Evolutionary conservation across 73 alveolate genomes (phyloP), one percentile per base, ranked within the genome.

Genomic region (Blepharisma japonicum): DNA sequence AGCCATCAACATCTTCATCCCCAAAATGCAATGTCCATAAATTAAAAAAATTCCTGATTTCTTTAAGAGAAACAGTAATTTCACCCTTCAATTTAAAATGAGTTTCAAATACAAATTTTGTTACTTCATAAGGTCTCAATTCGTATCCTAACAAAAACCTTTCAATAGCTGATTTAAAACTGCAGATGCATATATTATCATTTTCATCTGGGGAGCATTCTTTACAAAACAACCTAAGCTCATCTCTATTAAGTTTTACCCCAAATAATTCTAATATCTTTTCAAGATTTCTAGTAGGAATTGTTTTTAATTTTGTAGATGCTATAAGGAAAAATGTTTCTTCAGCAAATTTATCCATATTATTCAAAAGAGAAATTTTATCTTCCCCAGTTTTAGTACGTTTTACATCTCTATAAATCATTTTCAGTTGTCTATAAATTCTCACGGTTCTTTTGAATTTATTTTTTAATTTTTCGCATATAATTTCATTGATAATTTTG

Each of bases 161-260:
- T 61, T 61, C 74, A 61, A 61, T 61, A 61, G 74, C 74, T 14
- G 23, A 14, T 25, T 14, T 18, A 61, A 61, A 61, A 8, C 48
- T 39, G 14, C 50, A 18, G 39, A 61, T 14, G 23, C 14, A 14
- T 18, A 61, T 25, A 25, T 14, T 14, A 25, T 61, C 23, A 20
- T 61, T 39, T 39, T 61, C 23, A 61, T 61, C 74, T 2, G 74
- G 74, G 4, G 74, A 61, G 46, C 74, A 61, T 61, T 61, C 74
- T 25, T 61, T 61, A 18, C 47, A n/a, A 61, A 61, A 61, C 39
- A 61, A 39, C 48, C 74, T 61, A 20, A 61, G 47, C 46, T 61
- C 74, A 61, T 61, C 74, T 5, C 23, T 39, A 61, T 25, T 61
- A 2, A 61, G 74, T 25, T 39, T n/a, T 2, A 61, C 4, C 23